Evolutionary conservation across 2,329 filamentous ascomycete genomes (phyloP).

Genomic region (Calcarisporium arbuscula): DNA sequence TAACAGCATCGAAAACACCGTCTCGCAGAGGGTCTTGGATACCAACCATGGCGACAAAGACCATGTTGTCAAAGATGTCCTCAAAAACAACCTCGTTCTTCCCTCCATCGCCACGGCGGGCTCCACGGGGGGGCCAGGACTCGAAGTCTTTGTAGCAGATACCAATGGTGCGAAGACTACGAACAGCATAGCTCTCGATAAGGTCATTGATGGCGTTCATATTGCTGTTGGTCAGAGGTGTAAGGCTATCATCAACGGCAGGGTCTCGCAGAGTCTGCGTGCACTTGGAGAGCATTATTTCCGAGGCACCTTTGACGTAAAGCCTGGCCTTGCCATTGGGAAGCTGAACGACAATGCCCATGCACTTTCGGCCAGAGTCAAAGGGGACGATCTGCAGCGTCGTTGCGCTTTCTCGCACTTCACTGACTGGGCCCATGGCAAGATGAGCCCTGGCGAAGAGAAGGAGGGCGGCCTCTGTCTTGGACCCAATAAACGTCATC

Average conservation of each 20-base stretch:
- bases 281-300: slow-evolving; percentile 55
- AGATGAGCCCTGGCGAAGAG: slow-evolving; percentile 61
- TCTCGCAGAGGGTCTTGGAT: slow-evolving; percentile 75
- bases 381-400: slow-evolving; percentile 67
- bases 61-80: slow-evolving; percentile 61
- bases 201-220: slow-evolving; percentile 53
- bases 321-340: slow-evolving; percentile 47
- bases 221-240: slow-evolving; percentile 45
- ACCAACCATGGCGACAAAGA: slow-evolving; percentile 64
- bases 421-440: slow-evolving; percentile 57
- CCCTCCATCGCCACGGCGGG: slow-evolving; percentile 47
- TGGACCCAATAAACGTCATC: slow-evolving; percentile 65
- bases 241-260: slow-evolving; percentile 33
- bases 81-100: slow-evolving; percentile 59
- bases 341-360: slow-evolving; percentile 52
- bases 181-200: slow-evolving; percentile 71
- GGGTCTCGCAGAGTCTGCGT: slow-evolving; percentile 45
- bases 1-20: slow-evolving; percentile 68
- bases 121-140: slow-evolving; percentile 69
- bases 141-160: slow-evolving; percentile 80
- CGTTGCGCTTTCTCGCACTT: slow-evolving; percentile 54
- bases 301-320: slow-evolving; percentile 59
- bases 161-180: slow-evolving; percentile 78
- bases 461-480: slow-evolving; percentile 71
- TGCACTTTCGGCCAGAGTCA: slow-evolving; percentile 69